Evolutionary conservation across 495 filamentous ascomycete species (phyloP).

Genomic region (Cercophora sp.): DNA sequence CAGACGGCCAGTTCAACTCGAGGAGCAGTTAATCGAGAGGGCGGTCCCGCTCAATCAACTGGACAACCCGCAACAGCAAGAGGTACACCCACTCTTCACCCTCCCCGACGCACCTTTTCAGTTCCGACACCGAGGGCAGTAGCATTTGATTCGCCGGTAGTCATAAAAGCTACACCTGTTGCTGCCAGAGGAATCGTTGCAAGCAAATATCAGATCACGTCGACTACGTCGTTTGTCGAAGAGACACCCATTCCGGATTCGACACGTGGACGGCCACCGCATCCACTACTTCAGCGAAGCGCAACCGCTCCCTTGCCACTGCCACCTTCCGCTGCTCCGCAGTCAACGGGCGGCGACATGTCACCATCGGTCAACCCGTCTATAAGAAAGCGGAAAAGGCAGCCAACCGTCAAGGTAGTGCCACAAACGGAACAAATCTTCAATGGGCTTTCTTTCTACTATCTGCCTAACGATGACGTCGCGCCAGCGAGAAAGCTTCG

Average conservation of each 20-base stretch:
- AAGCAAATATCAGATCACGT: not conserved
- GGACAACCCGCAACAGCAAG: not conserved
- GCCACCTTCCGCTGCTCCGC: not conserved
- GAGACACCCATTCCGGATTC: slow-evolving; percentile 24
- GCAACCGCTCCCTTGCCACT: slow-evolving; percentile 19
- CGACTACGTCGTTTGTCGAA: slow-evolving; percentile 14
- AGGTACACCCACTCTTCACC: not conserved
- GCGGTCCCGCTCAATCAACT: no score
- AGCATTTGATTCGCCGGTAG: not conserved
- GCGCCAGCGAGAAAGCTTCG: slow-evolving; percentile 60
- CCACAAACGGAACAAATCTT: slow-evolving; percentile 64
- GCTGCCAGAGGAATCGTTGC: not conserved
- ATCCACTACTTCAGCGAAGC: slow-evolving; percentile 18
- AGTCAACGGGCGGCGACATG: slow-evolving; percentile 11
- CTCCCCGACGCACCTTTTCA: slow-evolving; percentile 13
- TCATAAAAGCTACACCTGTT: slow-evolving; percentile 23
- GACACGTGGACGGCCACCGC: slow-evolving; percentile 5
- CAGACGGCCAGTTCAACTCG: slow-evolving; percentile 4
- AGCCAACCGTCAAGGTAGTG: slow-evolving; percentile 31
- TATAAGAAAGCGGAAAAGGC: slow-evolving; percentile 50
- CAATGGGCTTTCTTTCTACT: slow-evolving; percentile 63
- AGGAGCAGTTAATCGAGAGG: no score
- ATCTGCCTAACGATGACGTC: slow-evolving; percentile 76
- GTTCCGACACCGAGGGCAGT: slow-evolving; percentile 14
- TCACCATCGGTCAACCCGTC: slow-evolving; percentile 20